Conservation (phyloP, 805 yeast species). For the Monosporozyma yasuniensis region DNA sequence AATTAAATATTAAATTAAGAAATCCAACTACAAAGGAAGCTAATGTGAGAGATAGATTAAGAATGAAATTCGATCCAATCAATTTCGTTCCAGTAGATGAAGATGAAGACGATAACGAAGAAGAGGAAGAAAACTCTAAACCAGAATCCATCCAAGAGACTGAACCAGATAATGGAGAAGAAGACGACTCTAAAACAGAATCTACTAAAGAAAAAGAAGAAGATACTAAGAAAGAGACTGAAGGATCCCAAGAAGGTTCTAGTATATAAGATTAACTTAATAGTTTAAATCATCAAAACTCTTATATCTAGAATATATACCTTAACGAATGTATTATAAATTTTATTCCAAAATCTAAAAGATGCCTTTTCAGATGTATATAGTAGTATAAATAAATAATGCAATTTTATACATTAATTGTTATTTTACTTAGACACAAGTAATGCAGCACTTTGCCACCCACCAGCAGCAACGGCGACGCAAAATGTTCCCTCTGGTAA, state of each 20-base stretch:
- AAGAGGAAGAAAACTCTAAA: neutral
- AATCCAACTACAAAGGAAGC: conserved; percentile 58
- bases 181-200: neutral
- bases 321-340: neutral
- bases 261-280: neutral
- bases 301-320: neutral
- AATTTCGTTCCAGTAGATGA: conserved; percentile 38
- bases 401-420: too few species aligned
- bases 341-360: neutral
- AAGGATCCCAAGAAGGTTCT: neutral
- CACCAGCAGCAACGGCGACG: conserved; percentile 60
- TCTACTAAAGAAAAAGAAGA: neutral
- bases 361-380: neutral
- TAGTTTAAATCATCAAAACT: neutral
- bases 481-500: conserved; percentile 36
- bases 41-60: conserved; percentile 44
- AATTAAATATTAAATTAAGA: conserved; percentile 45
- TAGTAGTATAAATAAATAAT: too few species aligned
- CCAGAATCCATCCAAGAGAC: neutral
- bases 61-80: conserved; percentile 63
- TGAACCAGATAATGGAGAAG: too few species aligned
- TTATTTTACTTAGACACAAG: conserved; percentile 21
- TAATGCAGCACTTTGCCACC: conserved; percentile 74
- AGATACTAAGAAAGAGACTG: conserved; percentile 3
- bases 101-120: conserved; percentile 2